Conservation (phyloP, 1,284 basidiomycete species). For the Bothia castanella region DNA sequence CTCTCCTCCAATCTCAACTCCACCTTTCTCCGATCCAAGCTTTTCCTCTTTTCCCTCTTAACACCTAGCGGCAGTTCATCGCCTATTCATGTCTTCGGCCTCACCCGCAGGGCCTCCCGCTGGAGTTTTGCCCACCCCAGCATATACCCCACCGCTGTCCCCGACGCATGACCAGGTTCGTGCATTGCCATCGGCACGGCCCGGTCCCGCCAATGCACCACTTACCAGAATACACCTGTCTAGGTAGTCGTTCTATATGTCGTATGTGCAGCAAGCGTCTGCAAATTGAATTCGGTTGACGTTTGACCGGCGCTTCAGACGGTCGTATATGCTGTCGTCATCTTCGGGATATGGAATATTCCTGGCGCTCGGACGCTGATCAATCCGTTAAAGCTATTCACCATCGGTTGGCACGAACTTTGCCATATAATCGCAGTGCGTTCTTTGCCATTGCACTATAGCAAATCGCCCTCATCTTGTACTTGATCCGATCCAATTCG, state of each 20-base stretch:
- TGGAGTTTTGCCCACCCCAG: slow-evolving; percentile 24
- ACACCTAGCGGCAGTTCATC: slow-evolving; percentile 22
- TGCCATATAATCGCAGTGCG: slow-evolving; percentile 73
- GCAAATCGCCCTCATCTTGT: slow-evolving; percentile 8
- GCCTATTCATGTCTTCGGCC: slow-evolving; percentile 30
- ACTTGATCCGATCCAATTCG: slow-evolving; percentile 2
- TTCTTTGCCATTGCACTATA: slow-evolving; percentile 16
- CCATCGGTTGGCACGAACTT: slow-evolving; percentile 82
- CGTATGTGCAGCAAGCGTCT: slow-evolving; percentile 43
- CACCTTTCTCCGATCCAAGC: slow-evolving; percentile 20
- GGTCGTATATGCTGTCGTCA: slow-evolving; percentile 73
- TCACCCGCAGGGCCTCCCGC: slow-evolving; percentile 32
- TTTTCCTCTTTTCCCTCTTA: slow-evolving; percentile 6
- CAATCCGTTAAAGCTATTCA: slow-evolving; percentile 76
- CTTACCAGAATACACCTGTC: slow-evolving; percentile 25
- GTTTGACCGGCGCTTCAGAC: slow-evolving; percentile 44
- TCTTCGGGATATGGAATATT: slow-evolving; percentile 79
- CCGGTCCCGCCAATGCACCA: slow-evolving; percentile 18
- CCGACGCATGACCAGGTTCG: slow-evolving; percentile 44
- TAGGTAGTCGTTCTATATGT: slow-evolving; percentile 69
- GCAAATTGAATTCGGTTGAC: slow-evolving; percentile 10
- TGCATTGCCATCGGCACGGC: slow-evolving; percentile 17
- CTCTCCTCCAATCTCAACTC: slow-evolving; percentile 12
- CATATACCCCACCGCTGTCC: slow-evolving; percentile 29
- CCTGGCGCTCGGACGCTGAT: slow-evolving; percentile 70